phyloP scores from a whole-genome alignment of 768 basidiomycete species.

The Paxillus involutus region DNA sequence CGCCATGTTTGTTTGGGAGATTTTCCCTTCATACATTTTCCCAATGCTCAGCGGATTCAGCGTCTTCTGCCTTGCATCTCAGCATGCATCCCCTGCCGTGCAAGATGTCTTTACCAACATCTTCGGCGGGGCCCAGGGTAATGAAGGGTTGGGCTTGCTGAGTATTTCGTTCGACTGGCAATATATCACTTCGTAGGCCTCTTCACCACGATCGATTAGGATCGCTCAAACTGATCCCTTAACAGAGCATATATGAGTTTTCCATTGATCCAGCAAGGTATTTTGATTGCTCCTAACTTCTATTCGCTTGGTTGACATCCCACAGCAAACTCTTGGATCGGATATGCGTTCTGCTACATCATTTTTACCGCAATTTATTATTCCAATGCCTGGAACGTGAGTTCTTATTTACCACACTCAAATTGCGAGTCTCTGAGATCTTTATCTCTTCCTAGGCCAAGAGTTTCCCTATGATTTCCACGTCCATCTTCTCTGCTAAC shows the following conservation, averaged over 20 bases:
- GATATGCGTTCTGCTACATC: conserved; percentile 51
- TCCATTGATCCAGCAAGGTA: conserved; percentile 58
- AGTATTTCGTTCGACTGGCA: conserved; percentile 62
- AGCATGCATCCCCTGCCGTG: conserved; percentile 14
- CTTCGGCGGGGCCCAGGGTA: conserved; percentile 66
- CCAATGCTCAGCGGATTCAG: conserved; percentile 64
- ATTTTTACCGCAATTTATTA: conserved; percentile 59
- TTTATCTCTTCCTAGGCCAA: conserved; percentile 38
- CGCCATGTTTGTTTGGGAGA: conserved; percentile 29
- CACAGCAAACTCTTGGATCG: conserved; percentile 58
- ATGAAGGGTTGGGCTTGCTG: conserved; percentile 65
- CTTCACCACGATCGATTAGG: no score
- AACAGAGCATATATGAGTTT: conserved; percentile 42
- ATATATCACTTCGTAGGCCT: conserved; percentile 21
- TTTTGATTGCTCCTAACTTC: background rate
- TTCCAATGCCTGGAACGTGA: conserved; percentile 59
- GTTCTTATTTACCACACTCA: conserved; percentile 6
- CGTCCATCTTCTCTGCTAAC: conserved; percentile 53
- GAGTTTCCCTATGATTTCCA: conserved; percentile 59
- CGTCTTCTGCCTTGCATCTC: conserved; percentile 59
- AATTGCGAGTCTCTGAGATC: conserved; percentile 22
- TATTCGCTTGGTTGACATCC: background rate
- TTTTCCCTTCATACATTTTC: conserved; percentile 39
- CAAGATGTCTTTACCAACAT: conserved; percentile 39
- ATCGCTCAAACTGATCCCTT: background rate